Evolutionary conservation across 1,284 basidiomycete species (phyloP).

Genomic region (Ustilago trichophora): DNA sequence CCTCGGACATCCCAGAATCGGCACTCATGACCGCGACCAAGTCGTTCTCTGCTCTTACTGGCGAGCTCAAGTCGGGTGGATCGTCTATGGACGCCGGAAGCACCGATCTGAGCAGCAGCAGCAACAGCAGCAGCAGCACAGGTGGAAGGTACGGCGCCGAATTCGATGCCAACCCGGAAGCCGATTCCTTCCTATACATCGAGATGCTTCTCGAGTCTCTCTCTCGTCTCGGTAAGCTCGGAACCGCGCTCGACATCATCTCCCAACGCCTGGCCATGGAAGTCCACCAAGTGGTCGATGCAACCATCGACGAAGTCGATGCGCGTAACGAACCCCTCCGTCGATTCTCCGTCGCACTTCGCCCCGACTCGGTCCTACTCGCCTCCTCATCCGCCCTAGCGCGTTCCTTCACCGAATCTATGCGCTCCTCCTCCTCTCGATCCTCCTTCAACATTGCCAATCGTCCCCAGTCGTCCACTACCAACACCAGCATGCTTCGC

Average conservation of each 20-base stretch:
- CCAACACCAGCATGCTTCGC: slow-evolving; percentile 24
- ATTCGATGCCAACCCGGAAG: slow-evolving; percentile 77
- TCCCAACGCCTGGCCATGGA: slow-evolving; percentile 85
- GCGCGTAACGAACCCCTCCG: slow-evolving; percentile 67
- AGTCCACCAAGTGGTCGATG: slow-evolving; percentile 84
- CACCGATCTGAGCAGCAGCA: neutral
- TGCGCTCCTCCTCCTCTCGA: slow-evolving; percentile 38
- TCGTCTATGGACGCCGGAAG: no score
- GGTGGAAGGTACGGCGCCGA: slow-evolving; percentile 27
- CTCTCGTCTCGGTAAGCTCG: slow-evolving; percentile 87
- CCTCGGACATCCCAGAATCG: slow-evolving; percentile 37
- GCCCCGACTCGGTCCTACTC: slow-evolving; percentile 71
- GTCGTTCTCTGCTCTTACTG: slow-evolving; percentile 36
- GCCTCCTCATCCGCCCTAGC: slow-evolving; percentile 51
- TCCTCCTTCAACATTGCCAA: slow-evolving; percentile 42
- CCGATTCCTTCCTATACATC: slow-evolving; percentile 91
- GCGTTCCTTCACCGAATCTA: slow-evolving; percentile 42
- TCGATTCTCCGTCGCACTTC: slow-evolving; percentile 73
- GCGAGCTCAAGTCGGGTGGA: slow-evolving; percentile 17
- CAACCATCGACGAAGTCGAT: slow-evolving; percentile 87
- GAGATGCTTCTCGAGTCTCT: slow-evolving; percentile 92
- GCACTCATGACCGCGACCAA: slow-evolving; percentile 33
- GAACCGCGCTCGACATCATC: slow-evolving; percentile 82
- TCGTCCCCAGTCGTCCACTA: slow-evolving; percentile 16
- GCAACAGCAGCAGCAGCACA: neutral